Evolutionary conservation across 2,329 filamentous ascomycete species (phyloP), one percentile per base, ranked within the genome.

Genomic region (Bipolaris bicolor): DNA sequence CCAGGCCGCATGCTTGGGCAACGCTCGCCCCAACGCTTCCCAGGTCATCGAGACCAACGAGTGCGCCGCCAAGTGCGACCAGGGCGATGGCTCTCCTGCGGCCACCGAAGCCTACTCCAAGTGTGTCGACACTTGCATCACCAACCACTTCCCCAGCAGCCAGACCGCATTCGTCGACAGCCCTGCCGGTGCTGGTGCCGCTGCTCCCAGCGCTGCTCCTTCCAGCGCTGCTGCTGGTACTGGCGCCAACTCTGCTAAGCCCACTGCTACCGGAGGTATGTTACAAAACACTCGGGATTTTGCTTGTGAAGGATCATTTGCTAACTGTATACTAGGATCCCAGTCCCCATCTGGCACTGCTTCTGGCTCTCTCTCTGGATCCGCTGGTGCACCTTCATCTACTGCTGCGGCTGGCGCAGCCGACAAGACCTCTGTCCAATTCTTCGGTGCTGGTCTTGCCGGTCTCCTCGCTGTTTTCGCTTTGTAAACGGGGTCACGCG

Each of bases 61-160:
- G 47, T 86, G 83, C 65, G 82, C 81, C 45, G 77, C 77, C 44
- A 76, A 79, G 51, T 86, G 83, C 70, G 79, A 81, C 55, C 82
- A 85, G 76, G 83, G 83, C 52, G 77, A 78, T 61, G 82, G 83
- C 43, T 76, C 79, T 29, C 69, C 77, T 3, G 71, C 69, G 11
- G 82, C 80, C 57, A 81, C 79, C 33, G 61, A 79, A 50, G 73
- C 73, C 57, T 85, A 80, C 64, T 76, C 78, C 58, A 61, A 76
- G 46, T 86, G 83, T 71, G 77, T 82, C 67, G 73, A 79, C 50
- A 66, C 69, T 56, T 86, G 83, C 76, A 81, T 81, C 72, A 76
- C 70, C 69, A 79, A 74, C 59, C 73, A 79, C 67, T 84, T 81
- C 77, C 78, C 82, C 68, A 77, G 65, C 58, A 70, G 64, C 64